Evolutionary conservation across 2,329 filamentous ascomycete genomes (phyloP).

Genomic region (Chaetomium strumarium): DNA sequence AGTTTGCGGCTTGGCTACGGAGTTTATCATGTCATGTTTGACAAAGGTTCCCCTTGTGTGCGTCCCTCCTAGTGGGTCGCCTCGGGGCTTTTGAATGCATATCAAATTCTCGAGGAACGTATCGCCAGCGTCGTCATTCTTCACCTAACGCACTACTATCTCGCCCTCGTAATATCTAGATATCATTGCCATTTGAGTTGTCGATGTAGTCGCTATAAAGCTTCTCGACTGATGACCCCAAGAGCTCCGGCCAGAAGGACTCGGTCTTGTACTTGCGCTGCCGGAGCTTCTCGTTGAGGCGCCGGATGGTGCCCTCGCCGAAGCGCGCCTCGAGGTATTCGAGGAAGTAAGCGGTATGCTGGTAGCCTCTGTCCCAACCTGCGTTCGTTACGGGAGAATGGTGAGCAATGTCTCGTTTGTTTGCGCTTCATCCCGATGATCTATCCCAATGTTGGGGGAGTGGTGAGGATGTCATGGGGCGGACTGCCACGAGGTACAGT

Average conservation of each 20-base stretch:
- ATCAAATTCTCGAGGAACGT: neutral
- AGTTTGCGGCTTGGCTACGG: too few relatives aligned
- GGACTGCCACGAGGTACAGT: neutral
- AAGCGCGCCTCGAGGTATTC: constrained; percentile 72
- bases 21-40: too few relatives aligned
- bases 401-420: too few relatives aligned
- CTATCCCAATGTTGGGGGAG: too few relatives aligned
- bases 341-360: constrained; percentile 86
- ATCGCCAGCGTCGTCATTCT: neutral
- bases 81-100: too few relatives aligned
- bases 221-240: constrained; percentile 58
- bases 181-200: neutral
- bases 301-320: constrained; percentile 52
- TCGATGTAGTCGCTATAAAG: constrained; percentile 69
- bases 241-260: constrained; percentile 61
- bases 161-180: neutral
- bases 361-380: constrained; percentile 85
- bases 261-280: constrained; percentile 58
- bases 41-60: too few relatives aligned
- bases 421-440: too few relatives aligned
- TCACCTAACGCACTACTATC: too few relatives aligned
- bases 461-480: too few relatives aligned
- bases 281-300: constrained; percentile 62
- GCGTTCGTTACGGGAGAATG: neutral
- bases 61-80: too few relatives aligned